phyloP scores from a whole-genome alignment of 768 basidiomycete species.

The Suillus cothurnatus region DNA sequence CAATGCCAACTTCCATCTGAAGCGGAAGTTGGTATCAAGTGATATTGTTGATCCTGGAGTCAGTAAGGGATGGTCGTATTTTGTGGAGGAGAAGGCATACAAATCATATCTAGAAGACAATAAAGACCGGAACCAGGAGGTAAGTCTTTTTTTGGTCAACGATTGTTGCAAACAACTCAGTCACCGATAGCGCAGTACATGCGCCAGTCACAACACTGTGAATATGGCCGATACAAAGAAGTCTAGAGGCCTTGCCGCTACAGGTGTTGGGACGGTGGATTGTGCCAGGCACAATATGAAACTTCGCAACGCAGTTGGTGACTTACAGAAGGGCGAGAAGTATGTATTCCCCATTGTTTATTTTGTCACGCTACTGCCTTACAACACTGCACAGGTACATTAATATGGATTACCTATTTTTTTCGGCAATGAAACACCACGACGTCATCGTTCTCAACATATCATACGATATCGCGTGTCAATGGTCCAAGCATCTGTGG shows the following conservation, averaged over 20 bases:
- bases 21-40: slow-evolving; percentile 17
- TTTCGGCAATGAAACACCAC: slow-evolving; percentile 7
- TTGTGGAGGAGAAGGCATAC: slow-evolving; percentile 23
- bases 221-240: slow-evolving; percentile 22
- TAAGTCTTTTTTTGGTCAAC: background rate
- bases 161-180: background rate
- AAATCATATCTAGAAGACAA: slow-evolving; percentile 9
- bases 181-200: slow-evolving; percentile 7
- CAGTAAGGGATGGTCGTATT: slow-evolving; percentile 22
- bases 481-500: slow-evolving; percentile 16
- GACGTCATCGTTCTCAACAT: background rate
- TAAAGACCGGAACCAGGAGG: slow-evolving; percentile 1
- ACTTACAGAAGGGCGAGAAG: slow-evolving; percentile 26
- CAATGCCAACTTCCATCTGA: slow-evolving; percentile 21
- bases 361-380: too few relatives aligned
- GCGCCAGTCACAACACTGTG: slow-evolving; percentile 33
- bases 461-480: slow-evolving; percentile 27
- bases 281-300: slow-evolving; percentile 37
- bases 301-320: slow-evolving; percentile 22
- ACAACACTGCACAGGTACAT: too few relatives aligned
- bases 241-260: slow-evolving; percentile 25
- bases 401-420: slow-evolving; percentile 41
- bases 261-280: slow-evolving; percentile 29
- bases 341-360: too few relatives aligned
- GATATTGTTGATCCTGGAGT: slow-evolving; percentile 21